Evolutionary conservation across 495 filamentous ascomycete genomes (phyloP).

Genomic region (Neurospora africana): DNA sequence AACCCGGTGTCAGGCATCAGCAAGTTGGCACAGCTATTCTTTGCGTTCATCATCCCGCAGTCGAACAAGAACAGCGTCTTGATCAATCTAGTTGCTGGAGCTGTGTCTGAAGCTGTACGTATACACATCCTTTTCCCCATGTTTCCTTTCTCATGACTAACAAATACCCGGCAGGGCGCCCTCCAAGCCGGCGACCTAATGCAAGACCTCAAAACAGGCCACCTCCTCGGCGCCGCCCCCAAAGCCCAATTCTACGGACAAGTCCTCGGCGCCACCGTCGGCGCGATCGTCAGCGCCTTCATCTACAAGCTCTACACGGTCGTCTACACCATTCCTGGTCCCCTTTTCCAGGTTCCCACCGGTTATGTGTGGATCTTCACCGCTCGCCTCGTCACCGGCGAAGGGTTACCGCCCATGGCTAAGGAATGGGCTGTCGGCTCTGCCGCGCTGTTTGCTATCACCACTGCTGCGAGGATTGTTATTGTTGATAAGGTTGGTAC

Average conservation of each 20-base stretch:
- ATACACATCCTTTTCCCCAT: background rate
- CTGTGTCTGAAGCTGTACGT: conserved; percentile 44
- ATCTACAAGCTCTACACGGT: conserved; percentile 88
- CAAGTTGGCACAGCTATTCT: conserved; percentile 92
- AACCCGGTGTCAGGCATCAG: conserved; percentile 95
- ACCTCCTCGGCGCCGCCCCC: conserved; percentile 82
- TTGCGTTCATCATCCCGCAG: conserved; percentile 70
- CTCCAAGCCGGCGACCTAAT: conserved; percentile 95
- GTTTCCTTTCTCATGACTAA: background rate
- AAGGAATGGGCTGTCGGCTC: conserved; percentile 63
- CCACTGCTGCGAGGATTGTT: conserved; percentile 57
- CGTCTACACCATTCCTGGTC: conserved; percentile 79
- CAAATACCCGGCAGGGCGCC: conserved; percentile 57
- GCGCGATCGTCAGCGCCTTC: conserved; percentile 73
- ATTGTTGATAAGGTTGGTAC: conserved; percentile 9
- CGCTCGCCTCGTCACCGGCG: conserved; percentile 83
- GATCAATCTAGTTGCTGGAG: conserved; percentile 92
- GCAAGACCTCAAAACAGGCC: conserved; percentile 96
- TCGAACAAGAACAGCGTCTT: conserved; percentile 68
- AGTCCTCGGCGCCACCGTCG: conserved; percentile 80
- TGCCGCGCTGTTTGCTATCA: conserved; percentile 55
- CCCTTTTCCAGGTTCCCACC: conserved; percentile 87
- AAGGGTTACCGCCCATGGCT: conserved; percentile 76
- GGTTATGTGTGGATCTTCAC: conserved; percentile 97
- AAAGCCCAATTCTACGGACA: conserved; percentile 96